Percentiles rank a stretch among this genome's conserved stretches.
Evolutionary conservation across 2,329 filamentous ascomycete genomes (phyloP).

Genomic region (Metarhizium rileyi): DNA sequence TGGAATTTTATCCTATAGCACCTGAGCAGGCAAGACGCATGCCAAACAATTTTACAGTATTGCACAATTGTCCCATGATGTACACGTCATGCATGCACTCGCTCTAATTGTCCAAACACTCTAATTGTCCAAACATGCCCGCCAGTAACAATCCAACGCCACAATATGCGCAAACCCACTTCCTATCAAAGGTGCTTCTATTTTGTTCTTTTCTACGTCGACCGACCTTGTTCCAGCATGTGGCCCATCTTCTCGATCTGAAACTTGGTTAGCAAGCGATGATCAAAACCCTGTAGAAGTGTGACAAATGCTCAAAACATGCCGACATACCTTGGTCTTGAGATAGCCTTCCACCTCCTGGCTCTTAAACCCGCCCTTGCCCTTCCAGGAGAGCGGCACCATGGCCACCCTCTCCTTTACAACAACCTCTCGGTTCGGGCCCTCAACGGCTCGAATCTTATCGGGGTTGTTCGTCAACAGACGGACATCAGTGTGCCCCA

Average conservation of each 20-base stretch:
- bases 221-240: constrained; percentile 50
- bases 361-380: constrained; percentile 72
- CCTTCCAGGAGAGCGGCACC: constrained; percentile 91
- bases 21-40: background rate
- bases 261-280: constrained; percentile 12
- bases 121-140: background rate
- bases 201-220: constrained; percentile 4
- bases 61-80: background rate
- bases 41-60: background rate
- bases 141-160: background rate
- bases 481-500: constrained; percentile 69
- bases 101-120: background rate
- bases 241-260: constrained; percentile 86
- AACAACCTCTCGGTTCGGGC: constrained; percentile 75
- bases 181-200: background rate
- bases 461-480: constrained; percentile 96
- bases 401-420: constrained; percentile 89
- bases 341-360: constrained; percentile 89
- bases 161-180: background rate
- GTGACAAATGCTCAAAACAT: background rate
- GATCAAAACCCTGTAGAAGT: background rate
- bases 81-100: background rate
- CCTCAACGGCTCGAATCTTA: constrained; percentile 90
- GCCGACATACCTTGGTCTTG: constrained; percentile 66
- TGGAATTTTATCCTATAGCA: no score